Percentiles rank a stretch among this genome's conserved stretches.
phyloP scores from a whole-genome alignment of 83 land plant genomes.

The Thuja plicata region DNA sequence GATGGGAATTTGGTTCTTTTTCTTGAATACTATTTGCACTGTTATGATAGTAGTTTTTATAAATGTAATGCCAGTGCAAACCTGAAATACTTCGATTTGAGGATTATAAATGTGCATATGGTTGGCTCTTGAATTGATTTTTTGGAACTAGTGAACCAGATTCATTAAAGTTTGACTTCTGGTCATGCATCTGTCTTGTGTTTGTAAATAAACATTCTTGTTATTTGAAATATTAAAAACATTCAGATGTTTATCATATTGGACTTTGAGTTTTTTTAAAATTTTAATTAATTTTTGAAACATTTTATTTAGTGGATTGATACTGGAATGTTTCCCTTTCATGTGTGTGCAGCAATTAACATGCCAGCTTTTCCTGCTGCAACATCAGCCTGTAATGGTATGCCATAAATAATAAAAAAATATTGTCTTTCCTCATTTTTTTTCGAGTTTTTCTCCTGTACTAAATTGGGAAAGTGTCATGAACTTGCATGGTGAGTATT shows the following conservation, averaged over 20 bases:
- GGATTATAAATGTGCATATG: neutral
- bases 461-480: neutral
- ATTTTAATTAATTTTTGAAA: neutral
- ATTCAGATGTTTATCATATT: neutral
- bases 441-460: neutral
- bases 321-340: neutral
- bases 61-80: neutral
- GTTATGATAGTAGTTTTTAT: neutral
- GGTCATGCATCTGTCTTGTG: neutral
- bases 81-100: neutral
- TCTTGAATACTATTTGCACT: neutral
- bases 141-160: neutral
- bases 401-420: conserved; percentile 2
- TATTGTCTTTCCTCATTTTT: neutral
- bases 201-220: neutral
- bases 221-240: neutral
- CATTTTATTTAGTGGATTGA: conserved; percentile 13
- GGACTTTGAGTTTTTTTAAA: neutral
- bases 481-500: neutral
- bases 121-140: neutral
- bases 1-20: neutral
- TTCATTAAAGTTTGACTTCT: neutral
- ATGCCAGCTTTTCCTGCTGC: conserved; percentile 40
- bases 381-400: conserved; percentile 28
- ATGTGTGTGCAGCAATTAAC: conserved; percentile 21